These are phyloP conservation scores for Spongospora subterranea DNA, from an alignment of 208 protist species.

Conservation along the genomic window DNA sequence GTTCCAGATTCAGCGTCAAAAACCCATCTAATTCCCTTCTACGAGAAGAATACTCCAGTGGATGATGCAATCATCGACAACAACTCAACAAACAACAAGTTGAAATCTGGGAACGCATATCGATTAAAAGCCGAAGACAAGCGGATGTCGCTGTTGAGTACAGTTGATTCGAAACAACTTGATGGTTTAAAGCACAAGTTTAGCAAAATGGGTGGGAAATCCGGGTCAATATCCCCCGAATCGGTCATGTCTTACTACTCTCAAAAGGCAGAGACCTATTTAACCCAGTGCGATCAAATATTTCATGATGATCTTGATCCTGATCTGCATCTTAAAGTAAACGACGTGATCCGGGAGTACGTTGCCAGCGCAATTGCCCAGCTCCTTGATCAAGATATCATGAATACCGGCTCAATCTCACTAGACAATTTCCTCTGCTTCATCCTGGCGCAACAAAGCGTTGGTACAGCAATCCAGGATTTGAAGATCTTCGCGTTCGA, in stretches of 20 bases:
- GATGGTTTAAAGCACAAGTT: background rate
- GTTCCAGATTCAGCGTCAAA: background rate
- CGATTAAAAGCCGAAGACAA: background rate
- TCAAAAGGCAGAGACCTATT: background rate
- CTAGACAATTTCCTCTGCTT: background rate
- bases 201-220: background rate
- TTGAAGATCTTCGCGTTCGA: conserved; percentile 14
- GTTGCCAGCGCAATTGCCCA: background rate
- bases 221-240: background rate
- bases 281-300: background rate
- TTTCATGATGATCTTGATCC: conserved; percentile 11
- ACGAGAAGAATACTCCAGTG: background rate
- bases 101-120: background rate
- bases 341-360: background rate
- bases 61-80: background rate
- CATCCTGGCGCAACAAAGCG: too few relatives aligned
- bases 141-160: background rate
- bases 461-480: too few relatives aligned
- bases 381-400: conserved; percentile 1
- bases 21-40: background rate
- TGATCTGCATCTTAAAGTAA: background rate
- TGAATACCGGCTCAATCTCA: background rate
- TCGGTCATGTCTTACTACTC: background rate
- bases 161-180: background rate
- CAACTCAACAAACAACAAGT: background rate